Percentiles rank a stretch among this genome's conserved stretches.
Conservation (phyloP, 495 filamentous ascomycete species). For the Articulospora tetracladia region DNA sequence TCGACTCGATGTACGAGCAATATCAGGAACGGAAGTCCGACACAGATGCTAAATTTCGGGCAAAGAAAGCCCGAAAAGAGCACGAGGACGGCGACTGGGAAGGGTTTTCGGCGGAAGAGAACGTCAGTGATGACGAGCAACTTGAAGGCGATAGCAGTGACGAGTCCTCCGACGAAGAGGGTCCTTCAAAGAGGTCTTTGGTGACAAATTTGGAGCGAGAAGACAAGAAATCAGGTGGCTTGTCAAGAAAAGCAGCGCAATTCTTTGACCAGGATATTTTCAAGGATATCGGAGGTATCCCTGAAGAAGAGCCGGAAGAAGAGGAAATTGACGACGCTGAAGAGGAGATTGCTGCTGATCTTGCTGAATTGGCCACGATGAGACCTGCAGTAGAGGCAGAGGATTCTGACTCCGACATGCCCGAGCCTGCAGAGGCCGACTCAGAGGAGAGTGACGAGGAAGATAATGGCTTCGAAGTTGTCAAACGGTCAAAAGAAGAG, state of each 20-base stretch:
- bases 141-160: slow-evolving; percentile 56
- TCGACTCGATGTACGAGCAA: slow-evolving; percentile 80
- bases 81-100: slow-evolving; percentile 87
- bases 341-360: slow-evolving; percentile 42
- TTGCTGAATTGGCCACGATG: slow-evolving; percentile 19
- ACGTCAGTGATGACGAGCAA: slow-evolving; percentile 49
- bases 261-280: slow-evolving; percentile 98
- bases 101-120: slow-evolving; percentile 72
- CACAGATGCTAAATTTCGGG: slow-evolving; percentile 77
- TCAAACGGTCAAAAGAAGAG: slow-evolving; percentile 47
- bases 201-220: slow-evolving; percentile 48
- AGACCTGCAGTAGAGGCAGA: slow-evolving; percentile 24
- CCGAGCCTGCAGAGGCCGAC: slow-evolving; percentile 30
- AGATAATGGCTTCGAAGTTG: slow-evolving; percentile 50
- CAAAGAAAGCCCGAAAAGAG: slow-evolving; percentile 82
- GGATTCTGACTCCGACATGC: slow-evolving; percentile 35
- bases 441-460: slow-evolving; percentile 40
- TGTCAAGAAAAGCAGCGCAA: slow-evolving; percentile 76
- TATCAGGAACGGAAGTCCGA: slow-evolving; percentile 80
- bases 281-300: slow-evolving; percentile 64
- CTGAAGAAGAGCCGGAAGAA: slow-evolving; percentile 37
- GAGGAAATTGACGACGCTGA: slow-evolving; percentile 47
- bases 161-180: slow-evolving; percentile 48
- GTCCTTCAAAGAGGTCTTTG: slow-evolving; percentile 33
- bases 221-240: slow-evolving; percentile 41